Evolutionary conservation across 2,329 filamentous ascomycete species (phyloP).

Genomic region (Esteya vermicola): DNA sequence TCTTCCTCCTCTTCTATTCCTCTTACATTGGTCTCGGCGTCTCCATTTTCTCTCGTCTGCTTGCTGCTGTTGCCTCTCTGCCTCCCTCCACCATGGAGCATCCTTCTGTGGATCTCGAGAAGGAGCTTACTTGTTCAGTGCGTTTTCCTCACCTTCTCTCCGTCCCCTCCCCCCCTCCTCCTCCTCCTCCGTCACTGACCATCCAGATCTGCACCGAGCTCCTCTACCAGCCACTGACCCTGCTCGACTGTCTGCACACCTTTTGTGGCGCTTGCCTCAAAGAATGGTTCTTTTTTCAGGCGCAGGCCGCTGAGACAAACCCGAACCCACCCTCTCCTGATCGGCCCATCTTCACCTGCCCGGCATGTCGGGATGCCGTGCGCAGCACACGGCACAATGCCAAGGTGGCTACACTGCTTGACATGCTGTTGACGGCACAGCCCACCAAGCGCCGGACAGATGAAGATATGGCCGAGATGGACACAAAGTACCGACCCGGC

Average conservation of each 20-base stretch:
- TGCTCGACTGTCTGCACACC: conserved; percentile 87
- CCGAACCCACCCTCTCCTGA: conserved; percentile 34
- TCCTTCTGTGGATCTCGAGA: conserved; percentile 61
- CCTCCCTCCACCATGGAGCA: conserved; percentile 38
- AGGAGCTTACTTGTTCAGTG: conserved; percentile 90
- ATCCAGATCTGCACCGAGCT: conserved; percentile 92
- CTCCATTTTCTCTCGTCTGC: too few species aligned
- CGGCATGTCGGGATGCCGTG: conserved; percentile 77
- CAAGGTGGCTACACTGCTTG: conserved; percentile 74
- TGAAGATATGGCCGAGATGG: conserved; percentile 64
- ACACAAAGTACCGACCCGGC: conserved; percentile 62
- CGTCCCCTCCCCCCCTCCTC: conserved; percentile 1
- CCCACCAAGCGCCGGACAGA: conserved; percentile 57
- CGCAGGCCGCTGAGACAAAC: conserved; percentile 37
- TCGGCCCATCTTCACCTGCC: conserved; percentile 62
- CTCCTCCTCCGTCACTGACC: not conserved
- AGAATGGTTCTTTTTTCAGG: conserved; percentile 86
- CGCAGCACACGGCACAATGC: conserved; percentile 83
- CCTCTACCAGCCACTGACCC: conserved; percentile 77
- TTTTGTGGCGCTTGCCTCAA: conserved; percentile 93
- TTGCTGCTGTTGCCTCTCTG: too few species aligned
- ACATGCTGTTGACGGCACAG: conserved; percentile 73
- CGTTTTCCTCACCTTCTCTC: conserved; percentile 21
- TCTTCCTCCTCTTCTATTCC: too few species aligned
- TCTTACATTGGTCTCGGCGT: too few species aligned